Percentiles rank a stretch among this genome's conserved stretches.
These are phyloP conservation scores for Aspergillus pseudonomiae DNA, from an alignment of 2,329 filamentous ascomycete genomes.

Conservation along the genomic window DNA sequence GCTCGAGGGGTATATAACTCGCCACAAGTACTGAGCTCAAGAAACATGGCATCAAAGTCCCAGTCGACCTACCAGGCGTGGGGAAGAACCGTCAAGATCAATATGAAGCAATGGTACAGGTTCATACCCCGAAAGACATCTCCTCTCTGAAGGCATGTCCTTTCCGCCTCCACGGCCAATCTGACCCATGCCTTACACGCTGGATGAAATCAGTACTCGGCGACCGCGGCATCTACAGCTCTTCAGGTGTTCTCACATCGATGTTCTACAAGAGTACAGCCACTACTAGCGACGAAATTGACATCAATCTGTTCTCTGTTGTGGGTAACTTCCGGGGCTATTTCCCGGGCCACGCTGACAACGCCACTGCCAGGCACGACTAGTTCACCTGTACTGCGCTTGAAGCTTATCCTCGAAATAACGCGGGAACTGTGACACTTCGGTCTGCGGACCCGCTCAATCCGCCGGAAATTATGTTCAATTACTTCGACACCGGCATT, in stretches of 20 bases:
- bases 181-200: constrained; percentile 49
- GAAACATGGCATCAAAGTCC: constrained; percentile 55
- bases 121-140: constrained; percentile 46
- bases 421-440: constrained; percentile 64
- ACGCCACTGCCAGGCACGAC: constrained; percentile 44
- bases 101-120: constrained; percentile 31
- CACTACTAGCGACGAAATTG: constrained; percentile 50
- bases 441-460: constrained; percentile 65
- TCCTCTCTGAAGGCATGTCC: constrained; percentile 37
- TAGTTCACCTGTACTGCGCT: constrained; percentile 54
- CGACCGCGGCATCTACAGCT: constrained; percentile 47
- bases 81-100: constrained; percentile 68
- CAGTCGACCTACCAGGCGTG: constrained; percentile 63
- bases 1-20: constrained; percentile 63
- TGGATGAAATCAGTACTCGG: constrained; percentile 46
- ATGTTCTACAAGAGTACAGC: constrained; percentile 42
- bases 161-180: constrained; percentile 22
- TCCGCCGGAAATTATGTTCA: constrained; percentile 64
- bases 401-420: constrained; percentile 66
- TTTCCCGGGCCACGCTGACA: constrained; percentile 47
- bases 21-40: constrained; percentile 64
- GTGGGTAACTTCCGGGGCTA: constrained; percentile 61
- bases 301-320: constrained; percentile 59
- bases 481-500: constrained; percentile 54
- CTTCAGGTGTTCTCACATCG: constrained; percentile 59